Conservation (phyloP, 805 yeast genomes). For the Isabelozyma rhagii region DNA sequence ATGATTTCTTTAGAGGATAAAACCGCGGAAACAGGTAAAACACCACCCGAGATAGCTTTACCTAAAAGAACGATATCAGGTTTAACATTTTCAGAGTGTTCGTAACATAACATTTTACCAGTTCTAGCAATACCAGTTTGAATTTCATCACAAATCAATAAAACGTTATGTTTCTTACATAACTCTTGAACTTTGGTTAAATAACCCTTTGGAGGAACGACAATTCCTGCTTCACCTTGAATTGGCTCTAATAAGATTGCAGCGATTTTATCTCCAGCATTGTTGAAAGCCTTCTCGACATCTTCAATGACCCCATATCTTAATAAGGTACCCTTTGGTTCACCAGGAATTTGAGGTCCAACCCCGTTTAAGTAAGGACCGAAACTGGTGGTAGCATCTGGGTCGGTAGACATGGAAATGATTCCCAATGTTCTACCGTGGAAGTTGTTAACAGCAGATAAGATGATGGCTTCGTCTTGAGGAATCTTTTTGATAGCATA, state of each 20-base stretch:
- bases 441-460: constrained; percentile 87
- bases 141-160: constrained; percentile 93
- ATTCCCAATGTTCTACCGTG: constrained; percentile 96
- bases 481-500: constrained; percentile 83
- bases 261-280: constrained; percentile 85
- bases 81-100: constrained; percentile 72
- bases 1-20: constrained; percentile 86
- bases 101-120: constrained; percentile 88
- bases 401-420: constrained; percentile 94
- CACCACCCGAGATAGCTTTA: constrained; percentile 95
- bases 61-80: constrained; percentile 91
- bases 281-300: constrained; percentile 73
- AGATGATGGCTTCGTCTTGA: constrained; percentile 76
- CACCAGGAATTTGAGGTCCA: constrained; percentile 82
- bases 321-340: constrained; percentile 52
- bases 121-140: constrained; percentile 98
- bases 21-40: constrained; percentile 87
- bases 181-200: constrained; percentile 66
- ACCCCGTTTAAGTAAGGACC: constrained; percentile 87
- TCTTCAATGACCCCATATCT: constrained; percentile 88
- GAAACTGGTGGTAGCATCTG: constrained; percentile 82
- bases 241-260: constrained; percentile 93
- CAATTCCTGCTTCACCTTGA: constrained; percentile 98
- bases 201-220: constrained; percentile 86
- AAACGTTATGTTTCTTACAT: constrained; percentile 79